Base-by-base conservation (phyloP, 2,329 filamentous ascomycete genomes). In the Metarhizium album region DNA sequence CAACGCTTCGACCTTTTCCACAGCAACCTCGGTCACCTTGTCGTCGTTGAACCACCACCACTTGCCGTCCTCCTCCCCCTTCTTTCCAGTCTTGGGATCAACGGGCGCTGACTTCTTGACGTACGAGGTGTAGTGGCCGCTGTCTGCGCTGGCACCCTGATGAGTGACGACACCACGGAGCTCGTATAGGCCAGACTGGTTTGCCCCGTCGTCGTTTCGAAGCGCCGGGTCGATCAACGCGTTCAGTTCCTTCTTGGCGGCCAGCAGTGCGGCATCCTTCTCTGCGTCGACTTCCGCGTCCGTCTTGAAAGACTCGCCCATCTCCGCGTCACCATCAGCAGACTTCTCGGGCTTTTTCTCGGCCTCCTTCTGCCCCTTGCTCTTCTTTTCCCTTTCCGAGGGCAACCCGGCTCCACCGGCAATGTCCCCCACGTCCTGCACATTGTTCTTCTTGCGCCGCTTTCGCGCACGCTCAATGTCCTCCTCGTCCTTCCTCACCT, bases 1-100 rank as follows among this genome's bases (percentile, higher is more conserved):
- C 48, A 98, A 77, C 3, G 84, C 86, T 64, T 91, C 87, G 58
- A 98, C 94, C 74, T 95, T 93, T 60, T 97, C 91, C 24, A 81
- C 75, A 16, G 88, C 82, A 27, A 98, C 93, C 72, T 98, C 93
- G 14, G 86, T 83, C 33, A 98, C 93, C 73, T 90, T 94, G 65
- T 98, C 91, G 62, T 98, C 93, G 68, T 98, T 97, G 78, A 98
- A 98, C 91, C 93, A 98, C 91, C 93, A 98, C 93, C 93, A 98
- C 62, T 90, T 95, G 59, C 87, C 90, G 63, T 95, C 89, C 64
- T 95, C 89, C 62, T 86, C 82, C 49, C 80, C 82, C 61, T 81
- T 75, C 73, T 89, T 87, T 58, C 87, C 89, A 20, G 84, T 87
- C 62, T 83, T 81, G 16, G 84, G 76, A 59, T 94, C 86, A 52